Evolutionary conservation across 495 filamentous ascomycete genomes (phyloP).

Genomic region (Polyplosphaeria fusca): DNA sequence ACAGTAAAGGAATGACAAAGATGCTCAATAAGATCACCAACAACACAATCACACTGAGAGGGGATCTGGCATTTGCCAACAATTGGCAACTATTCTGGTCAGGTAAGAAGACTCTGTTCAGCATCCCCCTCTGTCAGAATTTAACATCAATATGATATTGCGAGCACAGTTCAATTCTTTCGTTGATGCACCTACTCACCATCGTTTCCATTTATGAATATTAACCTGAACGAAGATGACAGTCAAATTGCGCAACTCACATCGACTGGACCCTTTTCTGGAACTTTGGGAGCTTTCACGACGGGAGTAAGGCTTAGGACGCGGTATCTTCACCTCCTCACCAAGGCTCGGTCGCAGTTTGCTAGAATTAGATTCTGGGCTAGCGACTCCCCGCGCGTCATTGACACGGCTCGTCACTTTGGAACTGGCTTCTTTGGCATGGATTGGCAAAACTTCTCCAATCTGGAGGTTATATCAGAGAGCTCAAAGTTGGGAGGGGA

Average conservation of each 20-base stretch:
- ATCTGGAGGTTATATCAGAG: slow-evolving; percentile 54
- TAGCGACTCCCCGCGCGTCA: slow-evolving; percentile 54
- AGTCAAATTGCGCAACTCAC: slow-evolving; percentile 54
- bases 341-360: slow-evolving; percentile 2
- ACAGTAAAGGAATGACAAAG: no score
- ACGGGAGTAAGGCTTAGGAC: slow-evolving; percentile 57
- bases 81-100: slow-evolving; percentile 56
- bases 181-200: no score
- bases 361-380: slow-evolving; percentile 51
- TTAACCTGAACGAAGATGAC: slow-evolving; percentile 15
- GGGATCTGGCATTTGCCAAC: slow-evolving; percentile 53
- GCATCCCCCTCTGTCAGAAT: no score
- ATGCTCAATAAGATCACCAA: no score
- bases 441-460: slow-evolving; percentile 46
- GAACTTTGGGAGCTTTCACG: slow-evolving; percentile 53
- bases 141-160: no score
- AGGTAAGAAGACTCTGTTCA: no score
- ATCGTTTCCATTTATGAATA: no score
- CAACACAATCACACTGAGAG: slow-evolving; percentile 47
- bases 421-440: slow-evolving; percentile 56
- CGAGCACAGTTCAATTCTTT: no score
- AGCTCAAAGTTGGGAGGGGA: slow-evolving; percentile 49
- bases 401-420: slow-evolving; percentile 58
- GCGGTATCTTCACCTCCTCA: slow-evolving; percentile 51
- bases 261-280: slow-evolving; percentile 57